A percentile compares a stretch with the other conserved stretches of the same genome.
These are phyloP conservation scores for Pythium guiyangense DNA, from an alignment of 352 stramenopile species.

Conservation along the genomic window DNA sequence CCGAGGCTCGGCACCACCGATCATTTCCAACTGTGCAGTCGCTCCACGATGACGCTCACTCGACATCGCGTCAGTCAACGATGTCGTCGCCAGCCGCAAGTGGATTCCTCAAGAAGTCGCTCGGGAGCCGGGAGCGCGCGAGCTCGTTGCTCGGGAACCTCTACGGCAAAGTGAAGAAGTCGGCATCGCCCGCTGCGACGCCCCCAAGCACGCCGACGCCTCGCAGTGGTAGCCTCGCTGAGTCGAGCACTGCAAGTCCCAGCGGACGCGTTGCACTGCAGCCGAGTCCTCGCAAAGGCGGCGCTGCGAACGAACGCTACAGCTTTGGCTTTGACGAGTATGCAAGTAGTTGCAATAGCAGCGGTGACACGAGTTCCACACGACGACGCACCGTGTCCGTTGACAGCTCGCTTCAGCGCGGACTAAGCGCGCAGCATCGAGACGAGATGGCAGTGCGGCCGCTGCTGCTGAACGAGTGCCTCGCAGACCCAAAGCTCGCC, in stretches of 20 bases:
- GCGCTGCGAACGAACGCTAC: background rate
- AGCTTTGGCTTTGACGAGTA: constrained; percentile 30
- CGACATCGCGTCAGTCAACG: too few species aligned
- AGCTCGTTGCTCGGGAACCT: constrained; percentile 8
- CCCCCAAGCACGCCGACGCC: background rate
- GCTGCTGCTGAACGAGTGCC: constrained; percentile 30
- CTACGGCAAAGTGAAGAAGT: constrained; percentile 12
- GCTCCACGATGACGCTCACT: background rate
- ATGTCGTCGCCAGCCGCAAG: background rate
- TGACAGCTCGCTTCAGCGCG: background rate
- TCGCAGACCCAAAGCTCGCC: constrained; percentile 35
- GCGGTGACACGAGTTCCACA: too few species aligned
- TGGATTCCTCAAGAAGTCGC: constrained; percentile 5
- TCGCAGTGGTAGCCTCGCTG: background rate
- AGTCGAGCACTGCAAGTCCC: background rate
- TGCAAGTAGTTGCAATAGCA: background rate
- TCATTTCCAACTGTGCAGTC: constrained; percentile 5
- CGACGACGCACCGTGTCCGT: background rate
- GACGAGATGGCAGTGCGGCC: background rate
- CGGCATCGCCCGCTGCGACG: constrained; percentile 1
- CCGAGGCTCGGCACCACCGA: background rate
- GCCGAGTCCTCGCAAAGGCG: constrained; percentile 12
- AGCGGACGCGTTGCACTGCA: constrained; percentile 11
- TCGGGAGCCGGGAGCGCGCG: constrained; percentile 2
- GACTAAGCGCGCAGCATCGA: background rate